Conservation (phyloP, 768 basidiomycete genomes). For the Daedalea quercina region DNA sequence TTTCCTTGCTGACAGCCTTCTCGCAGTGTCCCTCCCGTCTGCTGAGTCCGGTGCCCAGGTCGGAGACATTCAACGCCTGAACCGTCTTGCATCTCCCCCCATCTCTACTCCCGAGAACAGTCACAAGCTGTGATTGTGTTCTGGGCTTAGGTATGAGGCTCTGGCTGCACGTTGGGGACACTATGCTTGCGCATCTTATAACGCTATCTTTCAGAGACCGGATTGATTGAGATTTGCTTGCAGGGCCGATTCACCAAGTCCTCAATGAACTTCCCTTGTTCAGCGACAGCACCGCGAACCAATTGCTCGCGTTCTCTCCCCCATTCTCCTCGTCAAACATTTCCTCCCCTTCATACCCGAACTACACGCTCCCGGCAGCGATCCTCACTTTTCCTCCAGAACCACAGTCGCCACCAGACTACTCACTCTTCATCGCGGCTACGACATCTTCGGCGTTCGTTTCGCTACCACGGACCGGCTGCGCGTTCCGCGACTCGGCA, state of each 20-base stretch:
- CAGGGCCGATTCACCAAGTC: slow-evolving; percentile 44
- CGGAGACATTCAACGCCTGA: background rate
- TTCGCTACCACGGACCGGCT: slow-evolving; percentile 48
- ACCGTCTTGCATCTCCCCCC: too few species aligned
- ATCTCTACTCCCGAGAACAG: too few species aligned
- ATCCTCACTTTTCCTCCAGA: slow-evolving; percentile 38
- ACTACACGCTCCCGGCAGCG: slow-evolving; percentile 64
- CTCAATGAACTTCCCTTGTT: slow-evolving; percentile 44
- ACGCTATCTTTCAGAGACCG: background rate
- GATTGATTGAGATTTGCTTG: background rate
- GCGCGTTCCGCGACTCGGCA: slow-evolving; percentile 40
- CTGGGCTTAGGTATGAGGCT: too few species aligned
- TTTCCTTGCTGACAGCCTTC: background rate
- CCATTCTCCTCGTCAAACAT: slow-evolving; percentile 28
- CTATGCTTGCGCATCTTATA: background rate
- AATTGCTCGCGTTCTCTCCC: slow-evolving; percentile 68
- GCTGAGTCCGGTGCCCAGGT: background rate
- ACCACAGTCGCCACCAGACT: slow-evolving; percentile 30
- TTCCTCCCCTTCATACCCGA: slow-evolving; percentile 52
- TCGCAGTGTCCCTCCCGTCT: background rate
- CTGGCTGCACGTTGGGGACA: too few species aligned
- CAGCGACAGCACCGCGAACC: slow-evolving; percentile 69
- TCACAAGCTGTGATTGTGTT: too few species aligned
- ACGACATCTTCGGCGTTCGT: slow-evolving; percentile 35
- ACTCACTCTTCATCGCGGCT: slow-evolving; percentile 49